Conservation (phyloP, 257 asterid species). For the Solanum pimpinellifolium region DNA sequence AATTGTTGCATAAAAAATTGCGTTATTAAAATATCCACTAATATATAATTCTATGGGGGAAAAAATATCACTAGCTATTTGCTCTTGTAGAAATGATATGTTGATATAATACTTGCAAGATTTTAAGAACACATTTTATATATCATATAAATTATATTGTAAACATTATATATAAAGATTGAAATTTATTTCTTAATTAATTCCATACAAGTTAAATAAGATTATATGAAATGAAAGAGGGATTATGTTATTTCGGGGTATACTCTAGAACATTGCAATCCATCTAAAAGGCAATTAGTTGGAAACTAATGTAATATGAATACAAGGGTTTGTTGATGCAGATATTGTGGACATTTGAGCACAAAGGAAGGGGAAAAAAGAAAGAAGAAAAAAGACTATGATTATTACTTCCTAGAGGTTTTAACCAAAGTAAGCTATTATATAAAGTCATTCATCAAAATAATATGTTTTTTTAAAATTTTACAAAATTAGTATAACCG, state of each 20-base stretch:
- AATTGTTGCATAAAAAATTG: no score
- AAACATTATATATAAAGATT: not conserved
- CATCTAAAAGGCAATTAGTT: not conserved
- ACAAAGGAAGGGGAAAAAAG: not conserved
- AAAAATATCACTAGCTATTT: not conserved
- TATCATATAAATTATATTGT: not conserved
- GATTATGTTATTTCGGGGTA: not conserved
- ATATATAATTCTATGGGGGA: no score
- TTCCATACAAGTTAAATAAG: not conserved
- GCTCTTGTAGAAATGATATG: not conserved
- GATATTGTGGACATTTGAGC: not conserved
- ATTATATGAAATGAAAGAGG: not conserved
- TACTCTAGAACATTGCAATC: not conserved
- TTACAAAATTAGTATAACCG: no score
- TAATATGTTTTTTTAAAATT: no score
- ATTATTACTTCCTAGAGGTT: not conserved
- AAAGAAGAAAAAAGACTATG: not conserved
- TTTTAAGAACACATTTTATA: not conserved
- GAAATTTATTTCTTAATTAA: not conserved
- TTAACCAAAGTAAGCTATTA: no score
- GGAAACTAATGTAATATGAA: not conserved
- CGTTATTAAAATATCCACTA: no score
- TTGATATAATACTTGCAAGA: not conserved
- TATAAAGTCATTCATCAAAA: no score
- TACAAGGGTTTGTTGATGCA: not conserved